phyloP scores from a whole-genome alignment of 257 asterid genomes.

The Eustoma russellianum region DNA sequence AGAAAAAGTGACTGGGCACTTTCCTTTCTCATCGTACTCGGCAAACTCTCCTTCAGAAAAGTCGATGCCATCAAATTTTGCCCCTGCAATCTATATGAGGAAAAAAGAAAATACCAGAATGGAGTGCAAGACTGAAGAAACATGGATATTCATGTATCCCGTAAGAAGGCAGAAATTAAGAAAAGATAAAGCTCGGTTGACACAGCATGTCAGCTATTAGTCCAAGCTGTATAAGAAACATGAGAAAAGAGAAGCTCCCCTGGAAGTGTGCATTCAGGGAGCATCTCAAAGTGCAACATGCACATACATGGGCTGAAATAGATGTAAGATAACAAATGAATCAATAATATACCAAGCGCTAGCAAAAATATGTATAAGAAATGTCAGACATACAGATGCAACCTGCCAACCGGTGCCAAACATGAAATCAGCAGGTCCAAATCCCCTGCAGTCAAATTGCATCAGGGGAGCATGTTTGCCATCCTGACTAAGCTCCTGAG shows the following conservation, averaged over 20 bases:
- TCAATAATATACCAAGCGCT: not conserved
- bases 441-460: slow-evolving; percentile 25
- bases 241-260: not conserved
- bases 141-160: not conserved
- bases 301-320: not conserved
- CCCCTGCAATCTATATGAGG: slow-evolving; percentile 54
- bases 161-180: not conserved
- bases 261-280: no score
- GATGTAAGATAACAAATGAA: not conserved
- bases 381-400: slow-evolving; percentile 56
- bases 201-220: no score
- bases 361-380: not conserved
- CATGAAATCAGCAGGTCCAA: slow-evolving; percentile 41
- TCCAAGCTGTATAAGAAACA: not conserved
- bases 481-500: slow-evolving; percentile 44
- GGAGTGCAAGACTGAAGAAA: not conserved
- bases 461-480: slow-evolving; percentile 29
- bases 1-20: slow-evolving; percentile 84
- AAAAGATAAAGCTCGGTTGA: not conserved
- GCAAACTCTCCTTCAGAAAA: slow-evolving; percentile 63
- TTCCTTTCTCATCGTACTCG: slow-evolving; percentile 92
- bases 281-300: not conserved
- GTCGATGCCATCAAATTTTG: slow-evolving; percentile 57
- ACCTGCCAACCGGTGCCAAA: slow-evolving; percentile 81
- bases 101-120: not conserved